A percentile compares a stretch with the other conserved stretches of the same genome.
Conservation (phyloP, 345 rosid species). For the Psidium guajava region DNA sequence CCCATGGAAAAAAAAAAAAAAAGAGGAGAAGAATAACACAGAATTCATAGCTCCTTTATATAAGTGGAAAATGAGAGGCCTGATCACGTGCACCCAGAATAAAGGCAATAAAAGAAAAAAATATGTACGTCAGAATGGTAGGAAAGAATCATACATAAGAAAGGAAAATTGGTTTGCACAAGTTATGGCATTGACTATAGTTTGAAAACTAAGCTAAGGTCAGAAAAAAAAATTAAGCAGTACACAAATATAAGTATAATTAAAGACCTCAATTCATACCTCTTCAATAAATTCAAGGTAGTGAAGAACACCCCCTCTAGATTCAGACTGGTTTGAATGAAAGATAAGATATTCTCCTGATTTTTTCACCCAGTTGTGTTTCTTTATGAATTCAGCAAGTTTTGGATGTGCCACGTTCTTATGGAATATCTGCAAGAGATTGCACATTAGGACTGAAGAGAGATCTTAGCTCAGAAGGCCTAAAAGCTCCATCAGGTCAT, state of each 20-base stretch:
- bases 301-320: conserved; percentile 67
- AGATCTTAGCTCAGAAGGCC: neutral
- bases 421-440: conserved; percentile 46
- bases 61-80: neutral
- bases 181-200: neutral
- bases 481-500: neutral
- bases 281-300: conserved; percentile 93
- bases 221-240: neutral
- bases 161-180: neutral
- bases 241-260: neutral
- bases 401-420: conserved; percentile 91
- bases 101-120: neutral
- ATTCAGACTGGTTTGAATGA: conserved; percentile 64
- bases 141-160: neutral
- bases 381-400: conserved; percentile 68
- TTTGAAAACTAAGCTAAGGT: neutral
- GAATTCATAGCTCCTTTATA: neutral
- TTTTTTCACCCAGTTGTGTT: conserved; percentile 58
- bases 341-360: conserved; percentile 62
- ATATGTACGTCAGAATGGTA: neutral
- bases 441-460: neutral
- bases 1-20: neutral
- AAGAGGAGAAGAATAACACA: neutral
- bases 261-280: conserved; percentile 21
- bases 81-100: neutral